A percentile compares a stretch with the other conserved stretches of the same genome.
These are phyloP conservation scores for Bipolaris sorokiniana DNA, from an alignment of 2,329 filamentous ascomycete species.

Conservation along the genomic window DNA sequence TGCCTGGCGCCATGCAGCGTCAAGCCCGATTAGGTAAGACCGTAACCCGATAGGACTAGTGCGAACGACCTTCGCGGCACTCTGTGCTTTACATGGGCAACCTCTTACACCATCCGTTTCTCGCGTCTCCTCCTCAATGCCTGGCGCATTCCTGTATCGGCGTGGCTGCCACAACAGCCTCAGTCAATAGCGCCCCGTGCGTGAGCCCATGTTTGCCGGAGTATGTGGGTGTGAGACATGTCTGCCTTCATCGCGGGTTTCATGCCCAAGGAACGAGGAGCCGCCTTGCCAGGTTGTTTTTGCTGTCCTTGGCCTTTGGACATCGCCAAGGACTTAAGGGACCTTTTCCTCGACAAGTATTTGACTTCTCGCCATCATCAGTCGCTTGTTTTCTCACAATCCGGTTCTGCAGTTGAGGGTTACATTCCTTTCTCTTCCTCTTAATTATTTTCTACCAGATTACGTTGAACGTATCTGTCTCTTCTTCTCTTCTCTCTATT, in stretches of 20 bases:
- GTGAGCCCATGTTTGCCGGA: slow-evolving; percentile 34
- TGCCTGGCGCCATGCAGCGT: slow-evolving; percentile 18
- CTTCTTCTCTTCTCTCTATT: slow-evolving; percentile 27
- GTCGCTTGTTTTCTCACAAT: slow-evolving; percentile 38
- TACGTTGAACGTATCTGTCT: slow-evolving; percentile 51
- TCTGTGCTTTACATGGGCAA: slow-evolving; percentile 33
- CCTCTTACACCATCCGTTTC: slow-evolving; percentile 48
- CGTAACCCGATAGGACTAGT: slow-evolving; percentile 25
- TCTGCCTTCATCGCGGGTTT: slow-evolving; percentile 50
- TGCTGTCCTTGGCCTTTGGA: slow-evolving; percentile 15
- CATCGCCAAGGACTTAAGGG: slow-evolving; percentile 46
- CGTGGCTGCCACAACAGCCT: slow-evolving; percentile 37
- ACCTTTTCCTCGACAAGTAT: slow-evolving; percentile 34
- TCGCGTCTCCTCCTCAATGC: slow-evolving; percentile 39
- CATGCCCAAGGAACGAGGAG: slow-evolving; percentile 45
- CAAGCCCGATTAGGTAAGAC: slow-evolving; percentile 18
- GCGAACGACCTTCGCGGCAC: slow-evolving; percentile 28
- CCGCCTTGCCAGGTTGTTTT: slow-evolving; percentile 36
- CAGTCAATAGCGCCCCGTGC: slow-evolving; percentile 37
- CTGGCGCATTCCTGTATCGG: slow-evolving; percentile 32
- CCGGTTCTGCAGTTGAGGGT: slow-evolving; percentile 45
- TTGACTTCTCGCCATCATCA: slow-evolving; percentile 41
- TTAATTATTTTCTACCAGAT: slow-evolving; percentile 45
- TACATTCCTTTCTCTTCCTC: slow-evolving; percentile 51
- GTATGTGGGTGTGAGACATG: slow-evolving; percentile 45